Conservation (phyloP, 805 yeast species). For the Schwanniomyces vanrijiae region DNA sequence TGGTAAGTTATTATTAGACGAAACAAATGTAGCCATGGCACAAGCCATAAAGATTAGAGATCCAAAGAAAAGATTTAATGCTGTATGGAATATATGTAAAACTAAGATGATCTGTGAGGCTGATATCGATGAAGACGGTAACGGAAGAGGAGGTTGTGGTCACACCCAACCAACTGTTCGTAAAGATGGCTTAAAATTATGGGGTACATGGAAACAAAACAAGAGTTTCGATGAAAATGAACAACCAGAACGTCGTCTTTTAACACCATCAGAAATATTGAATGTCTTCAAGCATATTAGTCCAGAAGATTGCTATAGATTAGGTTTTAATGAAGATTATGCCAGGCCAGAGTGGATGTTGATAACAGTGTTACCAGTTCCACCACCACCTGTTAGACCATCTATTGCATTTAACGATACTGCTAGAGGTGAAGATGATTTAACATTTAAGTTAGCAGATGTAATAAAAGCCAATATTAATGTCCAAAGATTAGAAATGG, state of each 20-base stretch:
- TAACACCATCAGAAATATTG: conserved; percentile 85
- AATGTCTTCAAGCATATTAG: conserved; percentile 91
- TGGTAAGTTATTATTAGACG: conserved; percentile 90
- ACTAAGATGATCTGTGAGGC: conserved; percentile 95
- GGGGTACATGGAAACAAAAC: conserved; percentile 98
- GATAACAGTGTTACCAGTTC: conserved; percentile 96
- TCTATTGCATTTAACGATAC: conserved; percentile 97
- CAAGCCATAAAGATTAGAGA: conserved; percentile 87
- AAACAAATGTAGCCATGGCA: conserved; percentile 75
- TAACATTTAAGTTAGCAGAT: conserved; percentile 96
- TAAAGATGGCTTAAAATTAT: conserved; percentile 90
- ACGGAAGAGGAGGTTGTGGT: conserved; percentile 96
- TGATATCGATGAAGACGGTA: conserved; percentile 48
- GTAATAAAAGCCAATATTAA: conserved; percentile 94
- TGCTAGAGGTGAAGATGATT: conserved; percentile 98
- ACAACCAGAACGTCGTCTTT: conserved; percentile 87
- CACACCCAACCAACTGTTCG: conserved; percentile 94
- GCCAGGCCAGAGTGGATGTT: conserved; percentile 99
- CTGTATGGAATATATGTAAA: conserved; percentile 92
- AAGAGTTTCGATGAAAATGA: conserved; percentile 79
- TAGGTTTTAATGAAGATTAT: conserved; percentile 93
- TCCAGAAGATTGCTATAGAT: conserved; percentile 71
- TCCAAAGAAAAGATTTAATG: conserved; percentile 93
- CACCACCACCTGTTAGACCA: conserved; percentile 99
- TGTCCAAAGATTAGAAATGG: conserved; percentile 96